Percentiles rank a stretch among this genome's conserved stretches.
Conservation (phyloP, 441 rosid genomes). For the Euphorbia corollata region DNA sequence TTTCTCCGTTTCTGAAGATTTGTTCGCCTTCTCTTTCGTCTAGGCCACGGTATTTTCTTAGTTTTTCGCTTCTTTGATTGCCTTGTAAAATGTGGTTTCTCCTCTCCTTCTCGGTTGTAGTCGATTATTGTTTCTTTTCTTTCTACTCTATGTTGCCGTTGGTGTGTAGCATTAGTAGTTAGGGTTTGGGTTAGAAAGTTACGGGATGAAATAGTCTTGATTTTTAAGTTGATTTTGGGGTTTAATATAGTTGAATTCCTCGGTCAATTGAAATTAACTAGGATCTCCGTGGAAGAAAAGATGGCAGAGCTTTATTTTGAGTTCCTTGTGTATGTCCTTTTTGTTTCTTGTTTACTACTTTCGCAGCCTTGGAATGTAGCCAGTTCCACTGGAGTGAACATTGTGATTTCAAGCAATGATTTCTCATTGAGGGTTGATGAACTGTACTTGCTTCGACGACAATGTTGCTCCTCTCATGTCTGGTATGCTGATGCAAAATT, state of each 20-base stretch:
- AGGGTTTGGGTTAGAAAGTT: not conserved
- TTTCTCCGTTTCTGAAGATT: not conserved
- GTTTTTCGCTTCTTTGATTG: slow-evolving; percentile 9
- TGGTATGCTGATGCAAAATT: slow-evolving; percentile 5
- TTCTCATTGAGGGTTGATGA: not conserved
- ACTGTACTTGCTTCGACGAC: not conserved
- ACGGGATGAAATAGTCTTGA: not conserved
- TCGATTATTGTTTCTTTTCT: not conserved
- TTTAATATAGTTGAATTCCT: not conserved
- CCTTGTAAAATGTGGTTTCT: slow-evolving; percentile 6
- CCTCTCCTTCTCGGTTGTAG: not conserved
- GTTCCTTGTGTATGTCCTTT: not conserved
- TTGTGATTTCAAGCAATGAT: not conserved
- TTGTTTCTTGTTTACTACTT: not conserved
- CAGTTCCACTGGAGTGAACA: not conserved
- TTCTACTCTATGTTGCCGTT: not conserved
- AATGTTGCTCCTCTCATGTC: slow-evolving; percentile 2
- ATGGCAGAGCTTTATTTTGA: not conserved
- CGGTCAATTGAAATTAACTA: not conserved
- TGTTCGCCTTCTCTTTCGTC: slow-evolving; percentile 12
- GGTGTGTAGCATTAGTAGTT: slow-evolving; percentile 1
- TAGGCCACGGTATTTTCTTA: slow-evolving; percentile 8
- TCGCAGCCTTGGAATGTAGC: not conserved
- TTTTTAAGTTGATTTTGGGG: not conserved
- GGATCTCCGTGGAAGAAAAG: not conserved